phyloP scores from a whole-genome alignment of 345 rosid species.

The Noccaea bulbosa region DNA sequence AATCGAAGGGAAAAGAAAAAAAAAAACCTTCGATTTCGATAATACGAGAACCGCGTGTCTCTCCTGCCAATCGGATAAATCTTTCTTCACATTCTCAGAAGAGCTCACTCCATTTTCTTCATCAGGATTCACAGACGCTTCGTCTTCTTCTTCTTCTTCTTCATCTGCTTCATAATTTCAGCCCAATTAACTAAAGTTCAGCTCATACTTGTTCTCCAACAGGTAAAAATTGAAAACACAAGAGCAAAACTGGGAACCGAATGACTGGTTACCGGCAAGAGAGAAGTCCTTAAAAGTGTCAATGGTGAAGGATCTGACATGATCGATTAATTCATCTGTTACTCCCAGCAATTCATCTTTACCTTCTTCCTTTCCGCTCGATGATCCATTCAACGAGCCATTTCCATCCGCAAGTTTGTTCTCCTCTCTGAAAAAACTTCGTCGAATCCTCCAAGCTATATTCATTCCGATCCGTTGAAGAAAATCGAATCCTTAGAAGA shows the following conservation, averaged over 20 bases:
- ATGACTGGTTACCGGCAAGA: conserved; percentile 50
- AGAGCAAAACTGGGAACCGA: neutral
- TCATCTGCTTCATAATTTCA: conserved; percentile 46
- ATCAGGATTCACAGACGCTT: conserved; percentile 41
- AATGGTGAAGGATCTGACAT: conserved; percentile 63
- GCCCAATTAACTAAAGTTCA: neutral
- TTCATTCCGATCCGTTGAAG: conserved; percentile 45
- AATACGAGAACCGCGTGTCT: conserved; percentile 70
- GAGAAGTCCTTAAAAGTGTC: conserved; percentile 82
- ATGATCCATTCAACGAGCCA: conserved; percentile 24
- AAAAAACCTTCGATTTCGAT: conserved; percentile 68
- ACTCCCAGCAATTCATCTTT: conserved; percentile 61
- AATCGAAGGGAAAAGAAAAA: conserved; percentile 21
- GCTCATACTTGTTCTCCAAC: neutral
- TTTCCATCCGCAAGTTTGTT: conserved; percentile 21
- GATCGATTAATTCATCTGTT: conserved; percentile 63
- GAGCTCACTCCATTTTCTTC: conserved; percentile 45
- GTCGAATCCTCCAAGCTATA: conserved; percentile 65
- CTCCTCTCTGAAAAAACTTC: conserved; percentile 47
- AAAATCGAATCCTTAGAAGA: neutral
- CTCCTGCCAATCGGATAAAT: conserved; percentile 88
- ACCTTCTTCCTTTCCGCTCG: conserved; percentile 2
- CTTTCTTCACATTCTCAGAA: conserved; percentile 53
- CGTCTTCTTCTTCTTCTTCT: conserved; percentile 58
- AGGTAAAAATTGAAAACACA: neutral